phyloP scores from a whole-genome alignment of 2,329 filamentous ascomycete genomes.

The Aspergillus quadricinctus region DNA sequence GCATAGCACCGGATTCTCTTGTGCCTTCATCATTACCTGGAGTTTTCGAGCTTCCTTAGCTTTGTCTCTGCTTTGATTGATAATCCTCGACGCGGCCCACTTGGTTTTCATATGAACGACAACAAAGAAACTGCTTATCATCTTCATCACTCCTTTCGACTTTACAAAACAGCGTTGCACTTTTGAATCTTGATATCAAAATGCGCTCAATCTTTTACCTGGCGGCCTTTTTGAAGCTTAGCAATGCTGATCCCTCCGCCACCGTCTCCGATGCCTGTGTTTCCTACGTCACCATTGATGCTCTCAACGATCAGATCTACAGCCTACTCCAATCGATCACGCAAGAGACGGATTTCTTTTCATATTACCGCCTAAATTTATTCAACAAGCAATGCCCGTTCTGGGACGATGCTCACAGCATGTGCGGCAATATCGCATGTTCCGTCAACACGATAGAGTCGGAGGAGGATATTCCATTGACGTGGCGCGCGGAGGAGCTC shows the following conservation, averaged over 20 bases:
- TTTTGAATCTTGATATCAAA: conserved; percentile 2
- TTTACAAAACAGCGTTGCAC: neutral
- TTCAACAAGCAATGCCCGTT: conserved; percentile 95
- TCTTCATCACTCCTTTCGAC: neutral
- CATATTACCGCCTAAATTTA: conserved; percentile 91
- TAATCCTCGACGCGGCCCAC: conserved; percentile 5
- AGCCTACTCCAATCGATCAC: conserved; percentile 77
- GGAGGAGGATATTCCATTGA: conserved; percentile 84
- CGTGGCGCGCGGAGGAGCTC: conserved; percentile 88
- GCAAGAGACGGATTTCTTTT: conserved; percentile 91
- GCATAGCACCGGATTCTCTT: neutral
- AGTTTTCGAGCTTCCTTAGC: neutral
- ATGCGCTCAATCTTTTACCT: conserved; percentile 59
- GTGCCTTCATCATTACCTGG: neutral
- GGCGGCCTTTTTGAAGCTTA: conserved; percentile 52
- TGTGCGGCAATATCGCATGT: conserved; percentile 96
- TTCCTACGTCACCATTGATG: conserved; percentile 85
- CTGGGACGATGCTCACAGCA: conserved; percentile 87
- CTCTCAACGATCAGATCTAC: conserved; percentile 71
- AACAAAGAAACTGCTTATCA: neutral
- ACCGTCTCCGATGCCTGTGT: conserved; percentile 94
- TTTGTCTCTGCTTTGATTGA: conserved; percentile 3
- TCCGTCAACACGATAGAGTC: conserved; percentile 93
- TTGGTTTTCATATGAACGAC: conserved; percentile 12
- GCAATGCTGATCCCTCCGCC: conserved; percentile 66